These are phyloP conservation scores for Cicer judaicum DNA, from an alignment of 306 rosid species.

Conservation along the genomic window DNA sequence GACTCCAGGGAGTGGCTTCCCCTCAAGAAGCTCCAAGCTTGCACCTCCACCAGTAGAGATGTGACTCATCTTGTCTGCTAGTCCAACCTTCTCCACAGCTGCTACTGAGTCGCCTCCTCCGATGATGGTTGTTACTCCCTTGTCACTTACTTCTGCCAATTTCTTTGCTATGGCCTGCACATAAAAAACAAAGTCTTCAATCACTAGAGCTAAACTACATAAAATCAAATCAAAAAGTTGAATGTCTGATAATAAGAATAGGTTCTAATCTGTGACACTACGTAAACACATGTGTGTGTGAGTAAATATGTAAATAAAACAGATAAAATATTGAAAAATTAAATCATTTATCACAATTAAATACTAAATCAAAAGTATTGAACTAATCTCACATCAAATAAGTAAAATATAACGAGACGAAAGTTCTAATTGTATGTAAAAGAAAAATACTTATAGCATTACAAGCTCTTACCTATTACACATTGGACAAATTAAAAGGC, in stretches of 20 bases:
- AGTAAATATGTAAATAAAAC: not conserved
- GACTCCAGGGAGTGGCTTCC: slow-evolving; percentile 92
- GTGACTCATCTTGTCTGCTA: slow-evolving; percentile 96
- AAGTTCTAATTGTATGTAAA: no score
- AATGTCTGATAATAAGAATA: not conserved
- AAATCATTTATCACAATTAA: not conserved
- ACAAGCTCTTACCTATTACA: not conserved
- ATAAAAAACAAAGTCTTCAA: not conserved
- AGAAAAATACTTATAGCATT: not conserved
- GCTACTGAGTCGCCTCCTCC: slow-evolving; percentile 99
- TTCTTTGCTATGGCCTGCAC: slow-evolving; percentile 82
- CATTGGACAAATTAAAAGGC: not conserved
- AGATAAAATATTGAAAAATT: not conserved
- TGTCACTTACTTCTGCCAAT: slow-evolving; percentile 84
- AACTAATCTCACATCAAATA: not conserved
- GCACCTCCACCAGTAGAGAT: slow-evolving; percentile 99
- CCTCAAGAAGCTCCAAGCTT: slow-evolving; percentile 99
- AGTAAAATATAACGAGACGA: not conserved
- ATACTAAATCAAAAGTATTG: not conserved
- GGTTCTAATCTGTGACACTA: not conserved
- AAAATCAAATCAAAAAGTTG: not conserved
- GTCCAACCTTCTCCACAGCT: slow-evolving; percentile 93
- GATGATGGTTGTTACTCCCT: slow-evolving; percentile 90
- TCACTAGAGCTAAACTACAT: not conserved
- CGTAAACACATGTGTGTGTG: not conserved